phyloP scores from a whole-genome alignment of 495 filamentous ascomycete species.

The Podospora pseudocomata region DNA sequence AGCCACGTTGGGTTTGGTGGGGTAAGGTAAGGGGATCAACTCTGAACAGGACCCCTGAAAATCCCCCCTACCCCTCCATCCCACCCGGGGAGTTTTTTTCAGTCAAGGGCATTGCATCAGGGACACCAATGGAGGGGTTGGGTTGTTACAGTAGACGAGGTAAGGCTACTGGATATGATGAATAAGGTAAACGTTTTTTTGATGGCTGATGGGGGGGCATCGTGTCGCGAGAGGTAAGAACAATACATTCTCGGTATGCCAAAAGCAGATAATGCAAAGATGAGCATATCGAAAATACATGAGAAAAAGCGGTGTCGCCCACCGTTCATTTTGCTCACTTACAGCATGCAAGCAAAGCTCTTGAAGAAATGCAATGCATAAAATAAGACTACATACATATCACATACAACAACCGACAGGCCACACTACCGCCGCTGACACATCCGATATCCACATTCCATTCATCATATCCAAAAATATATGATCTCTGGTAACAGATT shows the following conservation, averaged over 20 bases:
- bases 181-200: not conserved
- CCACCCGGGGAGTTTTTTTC: not conserved
- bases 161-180: not conserved
- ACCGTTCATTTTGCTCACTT: not conserved
- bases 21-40: not conserved
- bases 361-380: not conserved
- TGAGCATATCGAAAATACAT: too few species aligned
- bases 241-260: not conserved
- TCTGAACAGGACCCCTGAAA: not conserved
- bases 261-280: not conserved
- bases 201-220: too few species aligned
- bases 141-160: not conserved
- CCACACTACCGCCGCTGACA: not conserved
- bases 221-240: too few species aligned
- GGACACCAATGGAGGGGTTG: not conserved
- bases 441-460: not conserved
- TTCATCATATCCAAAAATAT: slow-evolving; percentile 1
- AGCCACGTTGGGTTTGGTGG: not conserved
- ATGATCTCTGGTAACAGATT: slow-evolving; percentile 4
- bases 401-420: not conserved
- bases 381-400: not conserved
- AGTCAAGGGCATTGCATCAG: not conserved
- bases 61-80: not conserved
- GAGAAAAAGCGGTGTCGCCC: not conserved
- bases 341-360: not conserved